Conservation (phyloP, 768 basidiomycete genomes). For the Cytidiella melzeri region DNA sequence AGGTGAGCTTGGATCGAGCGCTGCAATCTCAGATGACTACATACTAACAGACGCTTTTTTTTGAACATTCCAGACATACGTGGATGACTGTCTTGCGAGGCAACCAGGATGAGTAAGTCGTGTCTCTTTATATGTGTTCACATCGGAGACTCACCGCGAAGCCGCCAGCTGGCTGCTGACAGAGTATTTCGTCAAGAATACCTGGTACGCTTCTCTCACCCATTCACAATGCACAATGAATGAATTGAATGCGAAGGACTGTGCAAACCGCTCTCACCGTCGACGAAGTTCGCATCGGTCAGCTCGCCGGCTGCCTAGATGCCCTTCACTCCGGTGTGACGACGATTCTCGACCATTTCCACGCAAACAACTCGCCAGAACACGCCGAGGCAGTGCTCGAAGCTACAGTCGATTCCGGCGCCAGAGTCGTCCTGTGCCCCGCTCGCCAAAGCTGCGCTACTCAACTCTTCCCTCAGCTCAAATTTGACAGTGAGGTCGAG, state of each 20-base stretch:
- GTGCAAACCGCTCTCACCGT: slow-evolving; percentile 20
- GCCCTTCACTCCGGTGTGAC: slow-evolving; percentile 27
- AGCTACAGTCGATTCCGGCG: slow-evolving; percentile 23
- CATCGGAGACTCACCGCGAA: too few relatives aligned
- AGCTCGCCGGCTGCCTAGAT: slow-evolving; percentile 26
- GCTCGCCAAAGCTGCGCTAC: slow-evolving; percentile 21
- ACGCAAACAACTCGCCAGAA: slow-evolving; percentile 19
- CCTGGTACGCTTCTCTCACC: slow-evolving; percentile 12
- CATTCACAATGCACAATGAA: background rate
- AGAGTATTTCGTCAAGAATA: slow-evolving; percentile 24
- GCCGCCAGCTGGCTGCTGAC: slow-evolving; percentile 23
- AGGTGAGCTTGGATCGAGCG: slow-evolving; percentile 22
- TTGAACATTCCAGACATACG: slow-evolving; percentile 14
- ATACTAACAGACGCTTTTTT: background rate
- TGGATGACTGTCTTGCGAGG: slow-evolving; percentile 24
- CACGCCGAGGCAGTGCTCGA: slow-evolving; percentile 20
- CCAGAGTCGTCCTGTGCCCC: slow-evolving; percentile 23
- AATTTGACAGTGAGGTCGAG: slow-evolving; percentile 19
- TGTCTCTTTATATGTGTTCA: too few relatives aligned
- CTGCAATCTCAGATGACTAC: background rate
- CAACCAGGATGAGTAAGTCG: slow-evolving; percentile 21
- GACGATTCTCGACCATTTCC: slow-evolving; percentile 28
- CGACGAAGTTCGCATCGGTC: slow-evolving; percentile 24
- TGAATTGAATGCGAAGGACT: slow-evolving; percentile 11
- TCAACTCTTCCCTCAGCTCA: slow-evolving; percentile 14